These are phyloP conservation scores for Leccinum broughii DNA, from an alignment of 768 basidiomycete species.

Conservation along the genomic window DNA sequence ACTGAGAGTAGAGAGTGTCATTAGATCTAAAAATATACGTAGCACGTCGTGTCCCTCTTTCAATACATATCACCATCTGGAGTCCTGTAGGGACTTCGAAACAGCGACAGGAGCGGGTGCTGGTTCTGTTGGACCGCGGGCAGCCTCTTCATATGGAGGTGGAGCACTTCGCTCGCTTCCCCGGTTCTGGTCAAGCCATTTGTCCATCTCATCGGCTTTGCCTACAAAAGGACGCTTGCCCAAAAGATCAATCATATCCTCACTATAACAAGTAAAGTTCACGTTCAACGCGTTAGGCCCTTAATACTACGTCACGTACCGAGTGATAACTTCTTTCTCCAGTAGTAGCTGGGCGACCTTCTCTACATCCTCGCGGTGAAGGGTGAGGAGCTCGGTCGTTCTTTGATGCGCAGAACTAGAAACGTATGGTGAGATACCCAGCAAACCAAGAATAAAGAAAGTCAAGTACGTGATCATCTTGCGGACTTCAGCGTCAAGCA, in stretches of 20 bases:
- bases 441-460: conserved; percentile 11
- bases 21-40: conserved; percentile 23
- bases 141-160: conserved; percentile 55
- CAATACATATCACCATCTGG: conserved; percentile 13
- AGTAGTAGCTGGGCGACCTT: conserved; percentile 88
- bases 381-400: conserved; percentile 76
- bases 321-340: conserved; percentile 94
- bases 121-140: conserved; percentile 41
- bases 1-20: conserved; percentile 42
- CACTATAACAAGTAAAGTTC: conserved; percentile 42
- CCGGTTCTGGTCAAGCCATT: conserved; percentile 87
- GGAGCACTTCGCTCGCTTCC: conserved; percentile 60
- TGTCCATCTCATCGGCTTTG: conserved; percentile 91
- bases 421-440: conserved; percentile 11
- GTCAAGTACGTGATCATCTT: conserved; percentile 86
- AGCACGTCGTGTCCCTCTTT: conserved; percentile 4
- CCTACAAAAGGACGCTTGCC: conserved; percentile 82
- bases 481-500: conserved; percentile 87
- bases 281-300: background rate
- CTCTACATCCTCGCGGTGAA: conserved; percentile 86
- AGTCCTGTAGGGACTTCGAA: conserved; percentile 38
- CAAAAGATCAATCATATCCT: conserved; percentile 83
- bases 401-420: conserved; percentile 74
- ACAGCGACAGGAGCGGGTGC: conserved; percentile 44
- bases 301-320: conserved; percentile 47